phyloP scores from a whole-genome alignment of 495 filamentous ascomycete species.

The Neurospora sp. region DNA sequence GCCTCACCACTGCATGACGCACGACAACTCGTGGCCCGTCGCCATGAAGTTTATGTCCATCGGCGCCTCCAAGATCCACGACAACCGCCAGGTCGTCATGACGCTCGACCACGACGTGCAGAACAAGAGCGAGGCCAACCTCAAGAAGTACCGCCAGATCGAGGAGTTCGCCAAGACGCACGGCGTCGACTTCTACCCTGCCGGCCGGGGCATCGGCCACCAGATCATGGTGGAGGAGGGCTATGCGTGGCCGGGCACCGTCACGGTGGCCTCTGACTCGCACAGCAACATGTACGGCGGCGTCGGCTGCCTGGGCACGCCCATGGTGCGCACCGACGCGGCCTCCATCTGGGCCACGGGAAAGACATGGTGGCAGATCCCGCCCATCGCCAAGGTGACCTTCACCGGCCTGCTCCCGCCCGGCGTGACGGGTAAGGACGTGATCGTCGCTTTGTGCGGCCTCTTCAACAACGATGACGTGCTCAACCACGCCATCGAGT shows the following conservation, averaged over 20 bases:
- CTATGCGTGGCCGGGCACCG: conserved; percentile 65
- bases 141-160: conserved; percentile 78
- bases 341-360: conserved; percentile 81
- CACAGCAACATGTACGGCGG: conserved; percentile 93
- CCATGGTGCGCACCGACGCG: conserved; percentile 80
- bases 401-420: conserved; percentile 63
- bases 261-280: conserved; percentile 73
- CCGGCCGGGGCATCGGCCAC: conserved; percentile 51
- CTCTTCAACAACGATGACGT: conserved; percentile 86
- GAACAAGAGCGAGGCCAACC: conserved; percentile 72
- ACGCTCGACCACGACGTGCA: conserved; percentile 92
- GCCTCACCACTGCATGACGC: conserved; percentile 74
- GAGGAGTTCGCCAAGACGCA: conserved; percentile 78
- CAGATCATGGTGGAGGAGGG: conserved; percentile 33
- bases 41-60: conserved; percentile 81
- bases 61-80: conserved; percentile 65
- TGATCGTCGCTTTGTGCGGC: conserved; percentile 83
- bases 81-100: conserved; percentile 73
- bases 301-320: conserved; percentile 61
- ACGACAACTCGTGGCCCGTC: conserved; percentile 89
- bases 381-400: conserved; percentile 71
- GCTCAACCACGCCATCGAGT: conserved; percentile 88
- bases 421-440: conserved; percentile 91
- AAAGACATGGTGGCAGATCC: conserved; percentile 83
- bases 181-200: conserved; percentile 75